These are phyloP conservation scores for Teratosphaeriaceae sp. DNA, from an alignment of 2,329 filamentous ascomycete genomes.

Conservation along the genomic window DNA sequence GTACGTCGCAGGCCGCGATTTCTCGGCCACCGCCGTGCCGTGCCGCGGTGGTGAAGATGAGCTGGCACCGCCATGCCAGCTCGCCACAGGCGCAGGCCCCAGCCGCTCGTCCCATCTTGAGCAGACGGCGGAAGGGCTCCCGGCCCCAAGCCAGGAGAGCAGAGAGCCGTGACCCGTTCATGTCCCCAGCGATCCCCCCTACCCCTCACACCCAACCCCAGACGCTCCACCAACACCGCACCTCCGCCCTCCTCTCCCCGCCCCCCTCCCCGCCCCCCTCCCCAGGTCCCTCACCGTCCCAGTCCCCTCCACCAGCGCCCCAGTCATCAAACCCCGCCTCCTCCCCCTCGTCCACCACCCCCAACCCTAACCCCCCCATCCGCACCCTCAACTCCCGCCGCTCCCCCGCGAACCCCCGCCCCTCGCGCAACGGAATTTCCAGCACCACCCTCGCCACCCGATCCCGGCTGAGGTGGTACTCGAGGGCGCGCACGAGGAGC, in stretches of 20 bases:
- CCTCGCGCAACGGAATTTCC: constrained; percentile 74
- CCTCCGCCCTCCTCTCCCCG: constrained; percentile 34
- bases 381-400: constrained; percentile 54
- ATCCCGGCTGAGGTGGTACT: constrained; percentile 55
- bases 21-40: too few species aligned
- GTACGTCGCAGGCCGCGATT: too few species aligned
- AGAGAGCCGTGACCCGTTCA: too few species aligned
- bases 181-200: too few species aligned
- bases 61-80: too few species aligned
- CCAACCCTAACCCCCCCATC: constrained; percentile 51
- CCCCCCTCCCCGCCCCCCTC: constrained; percentile 35
- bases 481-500: constrained; percentile 65
- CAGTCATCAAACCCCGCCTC: constrained; percentile 69
- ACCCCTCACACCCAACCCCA: constrained; percentile 38
- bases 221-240: constrained; percentile 65
- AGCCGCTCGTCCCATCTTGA: too few species aligned
- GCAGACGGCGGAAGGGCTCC: too few species aligned
- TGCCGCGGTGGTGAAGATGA: too few species aligned
- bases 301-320: constrained; percentile 31
- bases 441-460: constrained; percentile 60
- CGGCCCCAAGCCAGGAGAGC: too few species aligned
- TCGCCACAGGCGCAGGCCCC: too few species aligned
- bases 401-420: constrained; percentile 60
- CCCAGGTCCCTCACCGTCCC: constrained; percentile 45
- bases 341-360: constrained; percentile 53